Conservation (phyloP, 2,329 filamentous ascomycete species). For the Mycogone perniciosa region DNA sequence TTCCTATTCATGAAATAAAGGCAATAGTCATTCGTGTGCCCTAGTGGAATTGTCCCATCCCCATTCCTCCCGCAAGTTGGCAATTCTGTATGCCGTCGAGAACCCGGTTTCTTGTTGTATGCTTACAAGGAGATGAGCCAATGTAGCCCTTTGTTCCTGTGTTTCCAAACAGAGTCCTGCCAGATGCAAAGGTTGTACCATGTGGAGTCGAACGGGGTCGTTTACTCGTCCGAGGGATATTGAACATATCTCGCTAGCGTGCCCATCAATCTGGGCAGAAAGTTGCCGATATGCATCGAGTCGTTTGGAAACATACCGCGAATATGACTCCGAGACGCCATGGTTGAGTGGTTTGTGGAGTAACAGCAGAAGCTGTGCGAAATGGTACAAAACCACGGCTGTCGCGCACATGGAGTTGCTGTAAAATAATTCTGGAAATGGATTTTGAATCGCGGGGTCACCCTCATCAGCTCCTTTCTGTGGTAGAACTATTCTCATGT, state of each 20-base stretch:
- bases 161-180: conserved; percentile 13
- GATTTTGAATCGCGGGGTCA: background rate
- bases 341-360: conserved; percentile 12
- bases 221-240: conserved; percentile 10
- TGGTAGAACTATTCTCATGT: conserved; percentile 7
- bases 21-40: no score
- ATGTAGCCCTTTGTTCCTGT: conserved; percentile 7
- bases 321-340: background rate
- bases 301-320: conserved; percentile 5
- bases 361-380: conserved; percentile 14
- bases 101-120: conserved; percentile 10
- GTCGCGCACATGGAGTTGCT: conserved; percentile 16
- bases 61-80: conserved; percentile 2
- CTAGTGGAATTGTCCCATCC: background rate
- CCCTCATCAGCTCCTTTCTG: background rate
- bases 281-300: conserved; percentile 9
- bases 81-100: conserved; percentile 9
- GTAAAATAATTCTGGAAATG: conserved; percentile 13
- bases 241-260: conserved; percentile 11
- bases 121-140: conserved; percentile 6
- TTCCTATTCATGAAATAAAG: no score
- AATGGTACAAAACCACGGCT: conserved; percentile 15
- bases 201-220: conserved; percentile 8
- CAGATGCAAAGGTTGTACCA: conserved; percentile 12
- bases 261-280: conserved; percentile 8